Evolutionary conservation across 2,329 filamentous ascomycete genomes (phyloP), one percentile per base, ranked within the genome.

Genomic region (Didymella glomerata): DNA sequence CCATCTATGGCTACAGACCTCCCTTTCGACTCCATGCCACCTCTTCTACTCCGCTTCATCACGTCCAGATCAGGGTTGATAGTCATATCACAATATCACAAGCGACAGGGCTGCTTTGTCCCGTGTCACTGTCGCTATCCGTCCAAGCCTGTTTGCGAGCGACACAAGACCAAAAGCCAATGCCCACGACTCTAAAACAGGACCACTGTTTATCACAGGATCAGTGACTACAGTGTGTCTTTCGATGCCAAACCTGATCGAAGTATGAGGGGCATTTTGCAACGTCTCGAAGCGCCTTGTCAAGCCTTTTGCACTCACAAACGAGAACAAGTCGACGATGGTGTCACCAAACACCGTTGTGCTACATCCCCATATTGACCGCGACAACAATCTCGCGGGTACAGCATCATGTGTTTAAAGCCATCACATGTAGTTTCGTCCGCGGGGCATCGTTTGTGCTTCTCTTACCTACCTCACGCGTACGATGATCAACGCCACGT

Each of bases 311-410:
- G 20, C 10, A 42, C 11, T 6, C 7, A 1, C 1, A 20, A 18
- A 5, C 16, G 24, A 16, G 25, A 30, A 10, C 5, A 18, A 34
- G 42, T 48, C 42, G 20, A 30, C 30, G 40, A n/a, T 20, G 36
- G 44, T 53, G 25, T 28, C 27, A 53, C 48, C 5, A 24, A 53
- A 41, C n/a, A 20, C 34, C 20, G n/a, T 28, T 48, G 48, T 53
- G 41, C 36, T 14, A 57, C 48, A 3, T 18, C 13, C 10, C 44
- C 42, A 48, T 28, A 53, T 40, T 52, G 44, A 38, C 10, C 22
- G 36, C 34, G 18, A n/a, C 28, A 48, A 34, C 34, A 16, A 30
- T 14, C n/a, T 22, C 14, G 14, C 9, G 20, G 36, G 22, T 48
- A 48, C 36, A 40, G 22, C 44, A 44, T 57, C 48, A 51, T 47